Percentiles rank a stretch among this genome's conserved stretches.
Evolutionary conservation across 345 rosid genomes (phyloP).

Genomic region (Hypericum androsaemum): DNA sequence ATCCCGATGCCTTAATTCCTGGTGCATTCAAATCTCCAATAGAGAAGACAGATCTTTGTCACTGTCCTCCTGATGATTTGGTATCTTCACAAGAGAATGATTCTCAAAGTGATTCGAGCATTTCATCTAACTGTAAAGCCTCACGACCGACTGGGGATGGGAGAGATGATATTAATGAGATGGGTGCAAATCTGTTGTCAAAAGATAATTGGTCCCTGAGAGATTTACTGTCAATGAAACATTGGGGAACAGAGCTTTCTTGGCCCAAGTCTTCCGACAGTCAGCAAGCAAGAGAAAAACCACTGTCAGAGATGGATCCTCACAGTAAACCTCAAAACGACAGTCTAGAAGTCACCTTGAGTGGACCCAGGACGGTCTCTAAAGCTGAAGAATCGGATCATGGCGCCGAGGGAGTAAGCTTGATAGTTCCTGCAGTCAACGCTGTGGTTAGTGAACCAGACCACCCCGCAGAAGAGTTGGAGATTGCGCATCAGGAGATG

Average conservation of each 20-base stretch:
- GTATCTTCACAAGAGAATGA: constrained; percentile 3
- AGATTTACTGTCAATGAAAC: constrained; percentile 32
- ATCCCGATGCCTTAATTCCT: constrained; percentile 6
- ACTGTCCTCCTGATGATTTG: neutral
- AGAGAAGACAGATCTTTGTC: constrained; percentile 1
- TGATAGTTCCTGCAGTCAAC: neutral
- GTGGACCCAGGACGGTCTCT: constrained; percentile 12
- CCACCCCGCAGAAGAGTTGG: neutral
- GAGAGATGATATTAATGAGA: constrained; percentile 10
- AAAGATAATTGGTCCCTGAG: constrained; percentile 30
- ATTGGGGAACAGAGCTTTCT: constrained; percentile 16
- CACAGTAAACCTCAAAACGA: constrained; percentile 8
- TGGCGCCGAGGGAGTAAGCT: constrained; percentile 3
- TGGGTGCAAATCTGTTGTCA: constrained; percentile 9
- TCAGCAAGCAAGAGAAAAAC: constrained; percentile 22
- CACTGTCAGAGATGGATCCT: constrained; percentile 5
- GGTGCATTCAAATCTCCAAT: constrained; percentile 17
- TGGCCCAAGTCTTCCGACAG: constrained; percentile 10
- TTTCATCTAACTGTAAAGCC: constrained; percentile 6
- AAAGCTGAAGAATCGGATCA: constrained; percentile 6
- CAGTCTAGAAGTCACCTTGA: constrained; percentile 6
- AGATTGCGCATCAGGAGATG: constrained; percentile 7
- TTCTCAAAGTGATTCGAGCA: constrained; percentile 1
- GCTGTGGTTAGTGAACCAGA: constrained; percentile 2
- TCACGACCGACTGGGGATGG: constrained; percentile 11